Evolutionary conservation across 306 rosid species (phyloP).

Genomic region (Parietaria judaica): DNA sequence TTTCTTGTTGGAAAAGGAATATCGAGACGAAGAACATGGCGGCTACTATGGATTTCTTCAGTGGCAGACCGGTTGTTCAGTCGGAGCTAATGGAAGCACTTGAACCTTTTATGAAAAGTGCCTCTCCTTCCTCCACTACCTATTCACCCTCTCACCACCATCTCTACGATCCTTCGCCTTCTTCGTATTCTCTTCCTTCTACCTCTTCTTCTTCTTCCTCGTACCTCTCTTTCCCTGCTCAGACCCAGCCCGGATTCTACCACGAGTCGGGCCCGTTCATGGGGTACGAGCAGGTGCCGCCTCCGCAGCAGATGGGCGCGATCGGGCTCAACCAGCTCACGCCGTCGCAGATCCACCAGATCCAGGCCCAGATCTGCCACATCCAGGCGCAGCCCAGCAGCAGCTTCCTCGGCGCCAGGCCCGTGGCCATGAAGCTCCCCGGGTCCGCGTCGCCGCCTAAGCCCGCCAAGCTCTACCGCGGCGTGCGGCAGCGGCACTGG

Average conservation of each 20-base stretch:
- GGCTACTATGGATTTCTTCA: constrained; percentile 67
- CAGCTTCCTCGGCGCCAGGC: constrained; percentile 44
- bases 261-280: constrained; percentile 22
- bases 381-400: constrained; percentile 2
- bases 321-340: constrained; percentile 60
- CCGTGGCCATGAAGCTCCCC: constrained; percentile 63
- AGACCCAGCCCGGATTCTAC: constrained; percentile 29
- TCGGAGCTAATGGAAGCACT: constrained; percentile 96
- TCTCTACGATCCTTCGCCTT: not conserved
- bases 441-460: constrained; percentile 46
- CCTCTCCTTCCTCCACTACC: constrained; percentile 31
- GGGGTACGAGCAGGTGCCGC: constrained; percentile 25
- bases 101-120: constrained; percentile 89
- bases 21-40: constrained; percentile 37
- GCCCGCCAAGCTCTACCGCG: constrained; percentile 82
- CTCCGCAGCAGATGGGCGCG: constrained; percentile 23
- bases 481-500: constrained; percentile 96
- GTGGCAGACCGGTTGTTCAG: constrained; percentile 28
- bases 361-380: constrained; percentile 57
- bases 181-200: constrained; percentile 14
- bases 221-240: constrained; percentile 2
- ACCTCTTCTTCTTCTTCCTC: constrained; percentile 16
- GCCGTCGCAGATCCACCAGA: constrained; percentile 60
- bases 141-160: not conserved
- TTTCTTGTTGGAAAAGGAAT: not conserved